phyloP scores from a whole-genome alignment of 2,329 filamentous ascomycete genomes.

The Aspergillus terreus region DNA sequence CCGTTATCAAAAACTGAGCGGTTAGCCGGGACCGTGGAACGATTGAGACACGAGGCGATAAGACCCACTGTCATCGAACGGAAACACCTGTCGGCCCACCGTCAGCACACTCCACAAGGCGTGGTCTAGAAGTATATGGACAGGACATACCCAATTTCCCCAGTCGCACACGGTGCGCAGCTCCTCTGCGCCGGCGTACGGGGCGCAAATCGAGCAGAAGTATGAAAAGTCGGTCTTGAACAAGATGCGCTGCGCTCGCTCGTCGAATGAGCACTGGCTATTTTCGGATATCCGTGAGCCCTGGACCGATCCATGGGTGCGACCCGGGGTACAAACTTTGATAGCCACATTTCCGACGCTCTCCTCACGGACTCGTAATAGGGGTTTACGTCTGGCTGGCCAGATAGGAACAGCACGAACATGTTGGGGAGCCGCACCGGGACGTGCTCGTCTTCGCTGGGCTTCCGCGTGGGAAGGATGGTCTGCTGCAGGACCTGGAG shows the following conservation, averaged over 20 bases:
- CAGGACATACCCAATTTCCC: conserved; percentile 22
- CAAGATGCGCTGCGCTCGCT: conserved; percentile 8
- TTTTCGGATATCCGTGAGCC: not conserved
- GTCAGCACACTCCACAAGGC: not conserved
- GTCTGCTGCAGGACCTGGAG: not conserved
- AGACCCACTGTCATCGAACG: conserved; percentile 13
- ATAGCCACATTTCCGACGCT: conserved; percentile 23
- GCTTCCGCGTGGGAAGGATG: not conserved
- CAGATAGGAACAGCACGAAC: conserved; percentile 27
- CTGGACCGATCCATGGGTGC: not conserved
- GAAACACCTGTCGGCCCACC: conserved; percentile 8
- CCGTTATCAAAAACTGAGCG: conserved; percentile 29
- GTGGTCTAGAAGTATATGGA: not conserved
- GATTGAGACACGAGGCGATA: not conserved
- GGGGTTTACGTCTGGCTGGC: conserved; percentile 19
- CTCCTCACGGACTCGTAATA: conserved; percentile 20
- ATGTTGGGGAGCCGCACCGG: conserved; percentile 21
- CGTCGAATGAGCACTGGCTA: conserved; percentile 16
- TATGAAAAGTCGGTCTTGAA: conserved; percentile 22
- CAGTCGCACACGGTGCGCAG: conserved; percentile 25
- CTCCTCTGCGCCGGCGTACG: conserved; percentile 18
- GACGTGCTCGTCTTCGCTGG: not conserved
- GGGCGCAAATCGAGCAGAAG: conserved; percentile 21
- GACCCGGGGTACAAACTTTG: conserved; percentile 10
- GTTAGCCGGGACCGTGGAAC: not conserved